Conservation (phyloP, 2,329 filamentous ascomycete species). For the Sclerotinia minor region DNA sequence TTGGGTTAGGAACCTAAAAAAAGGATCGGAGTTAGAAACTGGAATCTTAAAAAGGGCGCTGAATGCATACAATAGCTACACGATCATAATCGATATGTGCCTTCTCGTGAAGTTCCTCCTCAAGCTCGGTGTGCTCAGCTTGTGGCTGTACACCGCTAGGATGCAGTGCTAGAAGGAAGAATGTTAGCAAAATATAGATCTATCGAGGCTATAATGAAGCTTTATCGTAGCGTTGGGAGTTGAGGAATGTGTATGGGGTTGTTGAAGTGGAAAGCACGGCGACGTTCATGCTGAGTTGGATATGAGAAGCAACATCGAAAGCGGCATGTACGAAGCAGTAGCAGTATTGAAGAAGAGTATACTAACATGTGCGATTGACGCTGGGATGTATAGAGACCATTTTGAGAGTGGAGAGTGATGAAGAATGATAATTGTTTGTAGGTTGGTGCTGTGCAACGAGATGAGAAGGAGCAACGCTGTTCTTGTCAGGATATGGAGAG, state of each 20-base stretch:
- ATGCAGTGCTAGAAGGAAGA: conserved; percentile 29
- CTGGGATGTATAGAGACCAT: conserved; percentile 24
- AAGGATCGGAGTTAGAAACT: conserved; percentile 24
- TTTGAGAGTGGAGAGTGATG: conserved; percentile 38
- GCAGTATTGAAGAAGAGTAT: conserved; percentile 42
- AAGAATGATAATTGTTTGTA: conserved; percentile 35
- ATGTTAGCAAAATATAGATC: conserved; percentile 13
- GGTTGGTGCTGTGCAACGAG: conserved; percentile 34
- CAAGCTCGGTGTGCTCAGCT: conserved; percentile 88
- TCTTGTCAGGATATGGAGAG: conserved; percentile 40
- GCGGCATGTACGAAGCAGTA: not conserved
- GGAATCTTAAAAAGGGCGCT: conserved; percentile 7
- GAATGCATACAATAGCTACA: conserved; percentile 81
- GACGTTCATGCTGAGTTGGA: not conserved
- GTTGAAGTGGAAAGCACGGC: not conserved
- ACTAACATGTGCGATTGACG: conserved; percentile 56
- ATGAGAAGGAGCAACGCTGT: conserved; percentile 34
- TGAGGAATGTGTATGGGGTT: not conserved
- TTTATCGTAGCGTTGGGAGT: conserved; percentile 41
- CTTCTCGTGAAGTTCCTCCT: conserved; percentile 95
- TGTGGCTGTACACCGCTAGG: conserved; percentile 46
- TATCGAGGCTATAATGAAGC: conserved; percentile 47
- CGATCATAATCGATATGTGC: conserved; percentile 99
- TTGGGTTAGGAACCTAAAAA: conserved; percentile 70
- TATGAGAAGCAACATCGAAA: not conserved